Evolutionary conservation across 495 filamentous ascomycete species (phyloP).

Genomic region (Xylaria telfairii): DNA sequence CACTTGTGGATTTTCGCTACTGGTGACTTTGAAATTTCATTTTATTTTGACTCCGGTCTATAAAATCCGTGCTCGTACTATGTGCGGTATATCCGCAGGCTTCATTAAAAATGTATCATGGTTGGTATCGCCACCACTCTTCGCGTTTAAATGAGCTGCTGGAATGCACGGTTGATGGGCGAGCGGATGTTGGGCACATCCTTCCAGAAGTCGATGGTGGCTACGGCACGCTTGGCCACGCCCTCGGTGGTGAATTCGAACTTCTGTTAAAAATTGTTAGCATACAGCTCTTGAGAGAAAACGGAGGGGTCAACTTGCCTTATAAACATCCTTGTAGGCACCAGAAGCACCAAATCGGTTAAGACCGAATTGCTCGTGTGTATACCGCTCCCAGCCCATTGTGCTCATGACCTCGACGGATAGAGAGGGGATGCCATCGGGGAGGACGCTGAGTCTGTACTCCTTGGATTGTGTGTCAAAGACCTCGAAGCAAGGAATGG

Average conservation of each 20-base stretch:
- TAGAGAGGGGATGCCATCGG: slow-evolving; percentile 91
- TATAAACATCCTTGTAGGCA: slow-evolving; percentile 97
- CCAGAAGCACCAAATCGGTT: slow-evolving; percentile 98
- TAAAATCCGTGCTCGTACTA: slow-evolving; percentile 15
- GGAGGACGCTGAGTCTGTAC: slow-evolving; percentile 88
- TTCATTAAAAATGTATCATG: slow-evolving; percentile 15
- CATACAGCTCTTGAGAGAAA: slow-evolving; percentile 6
- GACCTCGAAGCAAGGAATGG: slow-evolving; percentile 95
- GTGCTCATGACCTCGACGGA: slow-evolving; percentile 95
- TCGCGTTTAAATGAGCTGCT: slow-evolving; percentile 73
- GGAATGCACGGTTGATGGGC: slow-evolving; percentile 92
- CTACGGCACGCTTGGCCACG: slow-evolving; percentile 88
- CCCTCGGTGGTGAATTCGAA: slow-evolving; percentile 99
- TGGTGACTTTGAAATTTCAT: slow-evolving; percentile 28
- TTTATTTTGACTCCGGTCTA: slow-evolving; percentile 27
- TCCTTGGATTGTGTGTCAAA: slow-evolving; percentile 94
- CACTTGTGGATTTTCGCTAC: background rate
- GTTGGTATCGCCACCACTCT: slow-evolving; percentile 7
- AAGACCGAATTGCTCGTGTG: slow-evolving; percentile 98
- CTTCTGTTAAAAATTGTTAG: slow-evolving; percentile 67
- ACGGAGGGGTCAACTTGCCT: slow-evolving; percentile 60
- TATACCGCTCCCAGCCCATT: slow-evolving; percentile 95
- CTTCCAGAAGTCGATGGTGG: slow-evolving; percentile 97
- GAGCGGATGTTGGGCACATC: slow-evolving; percentile 84
- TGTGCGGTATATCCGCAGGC: slow-evolving; percentile 20